Percentiles rank a stretch among this genome's conserved stretches.
Conservation (phyloP, 2,329 filamentous ascomycete species). For the Acrodontium crateriforme region DNA sequence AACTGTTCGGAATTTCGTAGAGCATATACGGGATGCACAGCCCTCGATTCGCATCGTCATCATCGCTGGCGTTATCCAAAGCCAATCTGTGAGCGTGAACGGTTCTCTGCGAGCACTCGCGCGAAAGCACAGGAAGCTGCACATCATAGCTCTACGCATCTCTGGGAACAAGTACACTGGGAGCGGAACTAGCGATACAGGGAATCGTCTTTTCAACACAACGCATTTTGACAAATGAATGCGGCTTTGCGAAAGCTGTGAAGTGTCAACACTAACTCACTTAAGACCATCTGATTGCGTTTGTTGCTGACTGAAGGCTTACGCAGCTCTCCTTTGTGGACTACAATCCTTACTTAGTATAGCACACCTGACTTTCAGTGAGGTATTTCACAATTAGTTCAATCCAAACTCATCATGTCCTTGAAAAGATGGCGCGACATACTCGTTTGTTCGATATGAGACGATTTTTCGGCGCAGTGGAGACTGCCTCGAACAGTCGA, state of each 20-base stretch:
- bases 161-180: constrained; percentile 46
- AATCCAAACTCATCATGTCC: too few species aligned
- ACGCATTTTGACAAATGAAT: constrained; percentile 28
- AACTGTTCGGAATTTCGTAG: constrained; percentile 35
- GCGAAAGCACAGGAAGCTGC: constrained; percentile 4
- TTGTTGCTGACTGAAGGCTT: too few species aligned
- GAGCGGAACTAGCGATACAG: constrained; percentile 41
- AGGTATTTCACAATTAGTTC: too few species aligned
- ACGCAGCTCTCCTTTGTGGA: too few species aligned
- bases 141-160: constrained; percentile 38
- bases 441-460: too few species aligned
- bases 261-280: not conserved
- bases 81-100: constrained; percentile 13
- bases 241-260: not conserved
- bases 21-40: constrained; percentile 30
- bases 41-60: constrained; percentile 36
- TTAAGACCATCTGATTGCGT: too few species aligned
- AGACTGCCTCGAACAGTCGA: too few species aligned
- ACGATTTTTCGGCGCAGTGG: too few species aligned
- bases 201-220: constrained; percentile 47
- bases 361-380: too few species aligned
- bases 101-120: constrained; percentile 9
- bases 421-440: too few species aligned
- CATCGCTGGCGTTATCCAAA: constrained; percentile 43
- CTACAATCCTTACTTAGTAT: too few species aligned